Evolutionary conservation across 441 rosid species (phyloP), one percentile per base, ranked within the genome.

Genomic region (Arabidopsis hybrid): DNA sequence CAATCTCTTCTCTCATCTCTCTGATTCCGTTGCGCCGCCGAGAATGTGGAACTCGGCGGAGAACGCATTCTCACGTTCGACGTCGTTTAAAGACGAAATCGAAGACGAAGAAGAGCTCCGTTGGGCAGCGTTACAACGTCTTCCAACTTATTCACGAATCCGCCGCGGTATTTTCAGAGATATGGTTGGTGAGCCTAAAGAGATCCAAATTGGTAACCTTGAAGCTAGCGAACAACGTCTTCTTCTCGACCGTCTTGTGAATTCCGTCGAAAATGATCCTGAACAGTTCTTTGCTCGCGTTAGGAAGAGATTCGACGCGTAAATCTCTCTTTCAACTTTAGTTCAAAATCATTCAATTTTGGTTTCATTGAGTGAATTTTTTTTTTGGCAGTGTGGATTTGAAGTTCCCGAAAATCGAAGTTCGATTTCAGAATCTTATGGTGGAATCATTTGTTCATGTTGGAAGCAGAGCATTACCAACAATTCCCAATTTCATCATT

Each of bases 401-500:
- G 88, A 90, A 88, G 75, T 85, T 90, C 60, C 97, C 99, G 0
- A 91, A 89, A 83, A 89, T 90, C 72, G 98, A 95, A 83, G 97
- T 95, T 76, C 89, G 98, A 35, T 90, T 83, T 74, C 89, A 88
- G 85, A 86, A 89, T 77, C 75, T 95, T 71, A 87, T 73, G 7
- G 91, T 95, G 40, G 97, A 90, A 79, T 83, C 99, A 38, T 95
- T 81, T 74, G 98, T 95, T 73, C 95, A 90, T 60, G 84, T 94
- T 18, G 99, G 99, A 63, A 95, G 99, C 78, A 82, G 99, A 69
- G 99, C 98, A 17, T 84, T 95, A 60, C 99, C 99, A 53, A 95
- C 98, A 11, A 90, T 95, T 81, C 96, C 96, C 18, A 95, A 95
- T 82, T 95, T 93, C 74, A 81, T 95, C 46, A 83, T 85, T 83